Conservation (phyloP, 257 asterid species). For the Gentiana macrophylla region DNA sequence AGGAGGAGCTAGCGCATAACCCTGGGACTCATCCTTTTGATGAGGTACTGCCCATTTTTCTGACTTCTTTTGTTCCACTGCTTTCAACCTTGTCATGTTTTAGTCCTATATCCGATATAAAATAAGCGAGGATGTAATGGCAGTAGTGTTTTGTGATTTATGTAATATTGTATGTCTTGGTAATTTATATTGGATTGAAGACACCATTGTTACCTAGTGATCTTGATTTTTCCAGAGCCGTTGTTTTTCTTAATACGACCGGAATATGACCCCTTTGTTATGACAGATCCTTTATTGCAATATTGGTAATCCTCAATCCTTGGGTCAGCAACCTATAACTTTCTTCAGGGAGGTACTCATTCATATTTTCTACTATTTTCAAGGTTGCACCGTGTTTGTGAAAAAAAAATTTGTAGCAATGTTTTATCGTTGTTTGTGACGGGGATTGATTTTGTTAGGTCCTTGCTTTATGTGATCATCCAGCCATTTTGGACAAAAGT, state of each 20-base stretch:
- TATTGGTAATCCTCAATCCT: conserved; percentile 92
- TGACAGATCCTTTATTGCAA: conserved; percentile 82
- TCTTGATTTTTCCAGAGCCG: too few relatives aligned
- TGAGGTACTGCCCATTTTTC: conserved; percentile 29
- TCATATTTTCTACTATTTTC: conserved; percentile 1
- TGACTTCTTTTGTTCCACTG: neutral
- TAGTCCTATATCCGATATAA: neutral
- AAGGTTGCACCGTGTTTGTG: neutral
- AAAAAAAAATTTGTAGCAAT: too few relatives aligned
- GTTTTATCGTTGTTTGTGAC: conserved; percentile 10
- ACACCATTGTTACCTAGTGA: too few relatives aligned
- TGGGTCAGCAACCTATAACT: conserved; percentile 91
- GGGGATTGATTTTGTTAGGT: conserved; percentile 35
- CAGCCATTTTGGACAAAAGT: conserved; percentile 76
- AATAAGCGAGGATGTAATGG: neutral
- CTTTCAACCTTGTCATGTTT: too few relatives aligned
- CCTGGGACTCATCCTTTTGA: conserved; percentile 48
- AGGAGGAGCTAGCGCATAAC: conserved; percentile 36
- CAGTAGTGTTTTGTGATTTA: neutral
- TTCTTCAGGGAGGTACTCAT: conserved; percentile 86
- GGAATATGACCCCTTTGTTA: conserved; percentile 6
- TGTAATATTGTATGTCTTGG: too few relatives aligned
- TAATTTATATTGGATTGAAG: too few relatives aligned
- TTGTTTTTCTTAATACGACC: neutral
- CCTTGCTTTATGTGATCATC: conserved; percentile 91